Evolutionary conservation across 257 asterid genomes (phyloP).

Genomic region (Ligustrum vulgare): DNA sequence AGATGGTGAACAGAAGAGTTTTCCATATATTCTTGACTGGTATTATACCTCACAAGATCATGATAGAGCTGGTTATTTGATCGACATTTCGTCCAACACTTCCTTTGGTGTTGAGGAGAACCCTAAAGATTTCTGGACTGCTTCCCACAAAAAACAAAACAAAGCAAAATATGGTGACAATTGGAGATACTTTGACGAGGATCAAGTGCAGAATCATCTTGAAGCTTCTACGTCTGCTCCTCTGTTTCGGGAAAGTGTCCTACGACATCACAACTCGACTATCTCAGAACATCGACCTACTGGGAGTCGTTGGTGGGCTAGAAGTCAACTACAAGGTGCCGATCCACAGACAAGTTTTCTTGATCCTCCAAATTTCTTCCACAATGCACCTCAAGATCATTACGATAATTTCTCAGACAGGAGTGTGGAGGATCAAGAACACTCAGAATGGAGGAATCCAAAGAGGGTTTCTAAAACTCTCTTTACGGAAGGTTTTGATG

Average conservation of each 20-base stretch:
- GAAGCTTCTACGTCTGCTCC: constrained; percentile 81
- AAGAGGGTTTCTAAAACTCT: constrained; percentile 59
- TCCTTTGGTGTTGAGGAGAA: constrained; percentile 33
- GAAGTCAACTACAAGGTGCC: constrained; percentile 33
- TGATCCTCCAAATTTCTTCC: constrained; percentile 70
- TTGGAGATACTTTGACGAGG: constrained; percentile 55
- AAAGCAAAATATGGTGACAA: constrained; percentile 33
- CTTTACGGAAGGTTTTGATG: constrained; percentile 66
- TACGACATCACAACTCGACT: constrained; percentile 42
- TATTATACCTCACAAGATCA: constrained; percentile 68
- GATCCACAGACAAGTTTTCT: constrained; percentile 63
- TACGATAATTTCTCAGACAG: constrained; percentile 44
- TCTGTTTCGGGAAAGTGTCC: constrained; percentile 62
- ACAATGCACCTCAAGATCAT: constrained; percentile 24
- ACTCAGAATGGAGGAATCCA: constrained; percentile 40
- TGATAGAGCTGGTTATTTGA: constrained; percentile 29
- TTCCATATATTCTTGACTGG: constrained; percentile 86
- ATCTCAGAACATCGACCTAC: constrained; percentile 26
- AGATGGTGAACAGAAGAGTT: constrained; percentile 54
- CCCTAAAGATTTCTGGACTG: constrained; percentile 40
- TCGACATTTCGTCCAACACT: constrained; percentile 29
- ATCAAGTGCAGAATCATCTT: constrained; percentile 43
- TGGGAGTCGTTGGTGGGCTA: constrained; percentile 74
- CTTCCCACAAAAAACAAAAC: constrained; percentile 31
- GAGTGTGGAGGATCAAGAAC: constrained; percentile 45